Percentiles rank a stretch among this genome's conserved stretches.
Conservation (phyloP, 495 filamentous ascomycete genomes). For the Platismatia glauca region DNA sequence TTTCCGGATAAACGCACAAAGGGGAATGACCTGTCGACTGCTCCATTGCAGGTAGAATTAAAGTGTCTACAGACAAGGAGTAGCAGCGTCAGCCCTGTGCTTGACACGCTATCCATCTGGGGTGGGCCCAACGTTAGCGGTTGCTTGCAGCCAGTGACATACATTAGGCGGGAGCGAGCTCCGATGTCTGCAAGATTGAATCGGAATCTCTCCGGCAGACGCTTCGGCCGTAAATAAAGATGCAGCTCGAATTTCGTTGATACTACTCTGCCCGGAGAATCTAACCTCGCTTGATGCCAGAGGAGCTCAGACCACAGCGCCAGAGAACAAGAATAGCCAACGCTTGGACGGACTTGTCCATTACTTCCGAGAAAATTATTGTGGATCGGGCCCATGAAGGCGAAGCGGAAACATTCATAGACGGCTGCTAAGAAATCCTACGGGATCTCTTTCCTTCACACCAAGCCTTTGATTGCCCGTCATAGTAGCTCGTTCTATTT, state of each 20-base stretch:
- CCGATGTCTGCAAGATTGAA: conserved; percentile 2
- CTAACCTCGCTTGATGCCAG: neutral
- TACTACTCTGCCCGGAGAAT: neutral
- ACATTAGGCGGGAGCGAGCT: neutral
- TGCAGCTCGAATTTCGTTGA: neutral
- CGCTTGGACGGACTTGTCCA: neutral
- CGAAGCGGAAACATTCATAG: neutral
- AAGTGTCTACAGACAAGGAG: conserved; percentile 1
- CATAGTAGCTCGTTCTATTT: neutral
- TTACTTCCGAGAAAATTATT: conserved; percentile 1
- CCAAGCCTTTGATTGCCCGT: neutral
- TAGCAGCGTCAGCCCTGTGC: conserved; percentile 5
- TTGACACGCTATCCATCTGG: neutral
- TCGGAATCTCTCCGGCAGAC: conserved; percentile 2
- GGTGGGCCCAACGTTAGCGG: conserved; percentile 1
- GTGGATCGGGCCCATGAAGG: neutral
- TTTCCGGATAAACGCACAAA: neutral
- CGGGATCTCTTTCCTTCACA: neutral
- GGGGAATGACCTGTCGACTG: conserved; percentile 9
- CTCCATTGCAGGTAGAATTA: neutral
- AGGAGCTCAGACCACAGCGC: neutral
- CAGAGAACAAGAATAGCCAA: neutral
- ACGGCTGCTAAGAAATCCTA: neutral
- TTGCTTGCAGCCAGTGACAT: neutral
- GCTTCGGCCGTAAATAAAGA: neutral